Evolutionary conservation across 805 yeast genomes (phyloP).

Genomic region (Starmerella geochares): DNA sequence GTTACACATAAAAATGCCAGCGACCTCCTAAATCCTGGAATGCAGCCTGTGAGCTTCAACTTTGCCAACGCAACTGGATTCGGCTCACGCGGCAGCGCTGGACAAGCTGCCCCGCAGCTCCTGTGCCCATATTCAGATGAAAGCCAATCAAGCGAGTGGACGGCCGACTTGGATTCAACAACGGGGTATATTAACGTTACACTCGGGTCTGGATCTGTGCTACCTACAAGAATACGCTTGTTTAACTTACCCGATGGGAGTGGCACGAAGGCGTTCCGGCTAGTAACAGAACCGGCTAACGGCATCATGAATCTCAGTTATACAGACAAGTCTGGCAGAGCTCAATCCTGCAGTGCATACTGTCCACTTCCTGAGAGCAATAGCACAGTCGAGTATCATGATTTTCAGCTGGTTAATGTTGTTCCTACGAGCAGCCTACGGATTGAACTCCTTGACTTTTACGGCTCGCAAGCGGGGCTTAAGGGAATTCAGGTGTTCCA

Average conservation of each 20-base stretch:
- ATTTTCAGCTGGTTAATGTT: slow-evolving; percentile 67
- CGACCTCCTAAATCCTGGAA: slow-evolving; percentile 14
- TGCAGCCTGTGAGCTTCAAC: slow-evolving; percentile 18
- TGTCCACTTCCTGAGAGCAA: slow-evolving; percentile 55
- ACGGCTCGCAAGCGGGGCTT: slow-evolving; percentile 60
- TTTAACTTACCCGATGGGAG: slow-evolving; percentile 47
- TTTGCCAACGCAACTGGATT: slow-evolving; percentile 20
- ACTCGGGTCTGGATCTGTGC: slow-evolving; percentile 30
- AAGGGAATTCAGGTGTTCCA: slow-evolving; percentile 65
- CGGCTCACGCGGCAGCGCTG: background rate
- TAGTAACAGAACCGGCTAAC: slow-evolving; percentile 64
- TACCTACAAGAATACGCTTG: slow-evolving; percentile 63
- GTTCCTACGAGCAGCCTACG: slow-evolving; percentile 52
- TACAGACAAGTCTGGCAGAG: slow-evolving; percentile 56
- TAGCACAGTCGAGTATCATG: slow-evolving; percentile 42
- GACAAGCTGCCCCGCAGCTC: slow-evolving; percentile 28
- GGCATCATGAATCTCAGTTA: slow-evolving; percentile 90
- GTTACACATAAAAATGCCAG: slow-evolving; percentile 17
- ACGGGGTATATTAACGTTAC: slow-evolving; percentile 18
- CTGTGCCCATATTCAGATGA: slow-evolving; percentile 47
- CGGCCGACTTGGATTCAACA: slow-evolving; percentile 17
- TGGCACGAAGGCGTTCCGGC: slow-evolving; percentile 52
- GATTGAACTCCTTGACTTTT: slow-evolving; percentile 53
- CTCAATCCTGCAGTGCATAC: slow-evolving; percentile 68
- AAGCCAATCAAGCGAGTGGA: slow-evolving; percentile 16